Percentiles rank a stretch among this genome's conserved stretches.
Conservation (phyloP, 2,329 filamentous ascomycete species). For the Shiraia sp. region DNA sequence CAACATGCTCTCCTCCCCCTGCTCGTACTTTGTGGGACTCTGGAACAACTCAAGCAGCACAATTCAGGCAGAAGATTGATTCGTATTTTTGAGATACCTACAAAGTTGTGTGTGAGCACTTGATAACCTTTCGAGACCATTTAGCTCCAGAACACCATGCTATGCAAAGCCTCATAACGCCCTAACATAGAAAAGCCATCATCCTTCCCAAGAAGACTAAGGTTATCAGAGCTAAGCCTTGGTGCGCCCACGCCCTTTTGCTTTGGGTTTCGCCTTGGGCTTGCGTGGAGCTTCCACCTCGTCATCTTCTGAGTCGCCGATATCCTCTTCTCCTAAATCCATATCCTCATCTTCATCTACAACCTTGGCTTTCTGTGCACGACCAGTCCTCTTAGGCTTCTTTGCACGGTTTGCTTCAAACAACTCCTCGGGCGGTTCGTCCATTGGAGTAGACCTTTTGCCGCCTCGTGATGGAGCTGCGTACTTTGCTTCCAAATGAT, state of each 20-base stretch:
- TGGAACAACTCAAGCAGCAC: too few species aligned
- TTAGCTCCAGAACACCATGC: conserved; percentile 14
- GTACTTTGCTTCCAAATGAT: conserved; percentile 40
- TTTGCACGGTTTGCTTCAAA: conserved; percentile 49
- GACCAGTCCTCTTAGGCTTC: conserved; percentile 26
- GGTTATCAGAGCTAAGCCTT: conserved; percentile 5
- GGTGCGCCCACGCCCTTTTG: conserved; percentile 17
- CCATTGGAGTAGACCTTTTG: conserved; percentile 48
- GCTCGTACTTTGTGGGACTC: too few species aligned
- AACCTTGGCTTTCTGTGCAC: conserved; percentile 20
- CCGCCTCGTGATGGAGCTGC: conserved; percentile 49
- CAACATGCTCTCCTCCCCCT: too few species aligned
- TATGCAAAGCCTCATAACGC: conserved; percentile 11
- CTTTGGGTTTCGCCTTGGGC: conserved; percentile 19
- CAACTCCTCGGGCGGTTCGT: conserved; percentile 66
- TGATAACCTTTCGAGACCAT: too few species aligned
- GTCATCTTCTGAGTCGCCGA: conserved; percentile 29
- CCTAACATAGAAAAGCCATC: conserved; percentile 6
- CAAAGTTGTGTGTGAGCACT: too few species aligned
- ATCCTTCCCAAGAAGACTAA: neutral
- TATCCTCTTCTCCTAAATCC: conserved; percentile 30
- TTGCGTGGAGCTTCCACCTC: conserved; percentile 25
- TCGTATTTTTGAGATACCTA: too few species aligned
- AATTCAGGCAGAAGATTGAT: too few species aligned
- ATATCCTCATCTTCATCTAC: conserved; percentile 26